A percentile compares a stretch with the other conserved stretches of the same genome.
phyloP scores from a whole-genome alignment of 495 filamentous ascomycete genomes.

The Pseudoneurospora amorphoporcata region DNA sequence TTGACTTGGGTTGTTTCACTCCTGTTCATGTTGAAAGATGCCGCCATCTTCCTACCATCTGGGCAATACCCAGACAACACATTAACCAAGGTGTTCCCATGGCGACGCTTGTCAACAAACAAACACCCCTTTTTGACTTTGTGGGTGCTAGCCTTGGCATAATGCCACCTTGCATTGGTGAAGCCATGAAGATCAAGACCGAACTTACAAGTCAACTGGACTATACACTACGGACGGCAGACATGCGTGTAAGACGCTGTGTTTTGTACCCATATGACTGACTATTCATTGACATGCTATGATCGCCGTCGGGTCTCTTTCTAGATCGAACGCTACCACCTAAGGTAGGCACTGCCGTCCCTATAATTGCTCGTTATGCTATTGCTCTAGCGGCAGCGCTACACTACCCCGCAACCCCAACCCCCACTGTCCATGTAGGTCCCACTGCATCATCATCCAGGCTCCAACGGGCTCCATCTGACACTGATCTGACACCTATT shows the following conservation, averaged over 20 bases:
- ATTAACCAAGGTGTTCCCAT: not conserved
- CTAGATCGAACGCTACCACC: not conserved
- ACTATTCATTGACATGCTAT: not conserved
- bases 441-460: not conserved
- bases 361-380: not conserved
- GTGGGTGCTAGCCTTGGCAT: not conserved
- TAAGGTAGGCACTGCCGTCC: not conserved
- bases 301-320: not conserved
- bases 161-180: not conserved
- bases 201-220: not conserved
- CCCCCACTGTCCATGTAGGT: not conserved
- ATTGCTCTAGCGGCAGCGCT: not conserved
- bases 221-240: not conserved
- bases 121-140: not conserved
- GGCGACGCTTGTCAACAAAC: not conserved
- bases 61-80: not conserved
- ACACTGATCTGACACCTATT: not conserved
- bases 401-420: not conserved
- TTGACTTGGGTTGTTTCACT: not conserved
- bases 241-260: not conserved
- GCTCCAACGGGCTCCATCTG: not conserved
- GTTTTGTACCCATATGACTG: not conserved
- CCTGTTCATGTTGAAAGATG: not conserved
- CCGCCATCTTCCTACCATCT: not conserved
- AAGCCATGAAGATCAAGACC: not conserved